Percentiles rank a stretch among this genome's conserved stretches.
These are phyloP conservation scores for Calonectria pseudoturangicola DNA, from an alignment of 2,329 filamentous ascomycete genomes.

Conservation along the genomic window DNA sequence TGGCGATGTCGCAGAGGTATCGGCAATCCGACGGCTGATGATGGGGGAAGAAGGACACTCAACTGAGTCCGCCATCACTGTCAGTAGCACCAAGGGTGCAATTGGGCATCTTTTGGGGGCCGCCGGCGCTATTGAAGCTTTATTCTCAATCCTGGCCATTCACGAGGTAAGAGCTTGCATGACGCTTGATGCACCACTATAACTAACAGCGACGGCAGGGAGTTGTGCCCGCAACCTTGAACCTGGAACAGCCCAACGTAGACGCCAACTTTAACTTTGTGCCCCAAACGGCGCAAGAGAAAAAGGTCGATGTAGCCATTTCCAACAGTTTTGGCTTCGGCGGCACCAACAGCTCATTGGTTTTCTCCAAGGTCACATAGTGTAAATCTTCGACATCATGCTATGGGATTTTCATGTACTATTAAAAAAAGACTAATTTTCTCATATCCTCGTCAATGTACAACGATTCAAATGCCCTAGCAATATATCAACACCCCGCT, in stretches of 20 bases:
- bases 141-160: conserved; percentile 89
- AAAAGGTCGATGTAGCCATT: conserved; percentile 82
- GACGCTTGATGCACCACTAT: background rate
- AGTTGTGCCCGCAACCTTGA: conserved; percentile 88
- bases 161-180: conserved; percentile 76
- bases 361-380: conserved; percentile 73
- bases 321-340: conserved; percentile 99
- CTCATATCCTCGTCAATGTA: conserved; percentile 4
- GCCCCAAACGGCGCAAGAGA: conserved; percentile 81
- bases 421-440: background rate
- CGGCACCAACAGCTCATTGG: conserved; percentile 93
- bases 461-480: background rate
- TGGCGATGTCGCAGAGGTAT: conserved; percentile 91
- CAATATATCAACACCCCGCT: background rate
- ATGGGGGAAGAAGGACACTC: conserved; percentile 81
- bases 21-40: conserved; percentile 86
- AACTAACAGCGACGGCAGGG: conserved; percentile 72
- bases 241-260: conserved; percentile 80
- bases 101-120: conserved; percentile 94
- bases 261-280: conserved; percentile 91
- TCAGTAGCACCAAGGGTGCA: conserved; percentile 96
- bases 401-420: background rate
- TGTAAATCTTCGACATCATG: background rate
- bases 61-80: conserved; percentile 79
- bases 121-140: conserved; percentile 90